Conservation (phyloP, 23 red algal species). For the Rhodosorus marinus region DNA sequence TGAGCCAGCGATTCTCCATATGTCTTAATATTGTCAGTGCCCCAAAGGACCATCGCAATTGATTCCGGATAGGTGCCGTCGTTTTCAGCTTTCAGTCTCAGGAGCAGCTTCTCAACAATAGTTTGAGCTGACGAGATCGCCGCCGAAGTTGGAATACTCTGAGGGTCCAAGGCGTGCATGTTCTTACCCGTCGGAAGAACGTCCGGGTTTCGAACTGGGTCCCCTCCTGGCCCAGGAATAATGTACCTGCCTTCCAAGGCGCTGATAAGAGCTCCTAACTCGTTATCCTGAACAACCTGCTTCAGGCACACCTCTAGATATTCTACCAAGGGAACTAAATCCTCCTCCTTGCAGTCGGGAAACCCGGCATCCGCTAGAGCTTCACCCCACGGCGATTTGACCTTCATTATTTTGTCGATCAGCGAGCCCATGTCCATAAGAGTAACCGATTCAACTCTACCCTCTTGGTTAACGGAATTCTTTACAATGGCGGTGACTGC, state of each 20-base stretch:
- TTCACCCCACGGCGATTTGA: slow-evolving; percentile 44
- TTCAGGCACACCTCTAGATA: slow-evolving; percentile 88
- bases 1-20: slow-evolving; percentile 89
- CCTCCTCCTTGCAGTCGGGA: slow-evolving; percentile 41
- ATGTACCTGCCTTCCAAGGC: slow-evolving; percentile 76
- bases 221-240: slow-evolving; percentile 85
- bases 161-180: slow-evolving; percentile 98
- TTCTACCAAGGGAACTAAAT: slow-evolving; percentile 44
- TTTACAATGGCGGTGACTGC: slow-evolving; percentile 56
- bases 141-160: slow-evolving; percentile 80
- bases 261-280: slow-evolving; percentile 61
- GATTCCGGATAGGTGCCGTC: slow-evolving; percentile 72
- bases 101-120: slow-evolving; percentile 80
- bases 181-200: slow-evolving; percentile 99
- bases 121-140: slow-evolving; percentile 57
- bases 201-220: slow-evolving; percentile 91
- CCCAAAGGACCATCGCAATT: slow-evolving; percentile 88
- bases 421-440: slow-evolving; percentile 42
- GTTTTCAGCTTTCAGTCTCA: slow-evolving; percentile 26
- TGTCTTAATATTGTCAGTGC: slow-evolving; percentile 91
- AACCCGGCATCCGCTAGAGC: slow-evolving; percentile 70
- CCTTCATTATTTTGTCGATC: slow-evolving; percentile 23
- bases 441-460: slow-evolving; percentile 48
- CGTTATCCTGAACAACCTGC: slow-evolving; percentile 79
- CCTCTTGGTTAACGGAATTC: slow-evolving; percentile 71